Evolutionary conservation across 208 protist genomes (phyloP).

Genomic region (Crithidia thermophila): DNA sequence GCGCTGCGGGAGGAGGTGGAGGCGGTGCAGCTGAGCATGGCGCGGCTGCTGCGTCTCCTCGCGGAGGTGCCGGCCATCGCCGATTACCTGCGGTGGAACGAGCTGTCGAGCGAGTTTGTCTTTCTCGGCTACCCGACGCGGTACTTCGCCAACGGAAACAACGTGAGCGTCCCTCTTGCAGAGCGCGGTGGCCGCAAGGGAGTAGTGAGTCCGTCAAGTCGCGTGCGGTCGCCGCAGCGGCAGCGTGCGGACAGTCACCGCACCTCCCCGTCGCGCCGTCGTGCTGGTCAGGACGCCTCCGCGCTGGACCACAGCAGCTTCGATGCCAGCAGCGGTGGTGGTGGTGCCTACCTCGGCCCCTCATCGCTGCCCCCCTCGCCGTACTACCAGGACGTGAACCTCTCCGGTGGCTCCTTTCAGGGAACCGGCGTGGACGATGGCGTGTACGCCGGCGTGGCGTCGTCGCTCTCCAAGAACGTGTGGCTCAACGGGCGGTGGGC

Average conservation of each 20-base stretch:
- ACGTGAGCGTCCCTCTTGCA: too few species aligned
- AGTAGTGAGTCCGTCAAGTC: neutral
- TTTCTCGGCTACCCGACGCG: slow-evolving; percentile 66
- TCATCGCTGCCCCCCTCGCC: neutral
- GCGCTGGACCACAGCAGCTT: neutral
- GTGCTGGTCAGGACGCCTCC: too few species aligned
- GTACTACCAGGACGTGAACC: slow-evolving; percentile 25
- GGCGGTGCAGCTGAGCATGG: slow-evolving; percentile 66
- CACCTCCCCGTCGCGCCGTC: too few species aligned
- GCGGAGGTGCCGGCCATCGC: slow-evolving; percentile 68
- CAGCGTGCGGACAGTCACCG: slow-evolving; percentile 1
- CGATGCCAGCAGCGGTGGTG: slow-evolving; percentile 13
- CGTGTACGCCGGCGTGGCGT: slow-evolving; percentile 65
- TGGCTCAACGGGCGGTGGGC: slow-evolving; percentile 84
- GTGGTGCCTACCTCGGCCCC: neutral
- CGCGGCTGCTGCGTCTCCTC: slow-evolving; percentile 75
- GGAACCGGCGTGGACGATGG: slow-evolving; percentile 82
- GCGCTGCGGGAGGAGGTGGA: slow-evolving; percentile 60
- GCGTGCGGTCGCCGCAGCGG: neutral
- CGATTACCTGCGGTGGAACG: slow-evolving; percentile 62
- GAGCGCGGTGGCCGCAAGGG: neutral
- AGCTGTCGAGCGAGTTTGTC: slow-evolving; percentile 62
- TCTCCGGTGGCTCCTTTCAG: slow-evolving; percentile 13
- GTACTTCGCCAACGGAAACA: slow-evolving; percentile 36
- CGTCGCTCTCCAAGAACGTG: slow-evolving; percentile 75